Base-by-base conservation (phyloP, 306 rosid species). In the Rosa rugosa region DNA sequence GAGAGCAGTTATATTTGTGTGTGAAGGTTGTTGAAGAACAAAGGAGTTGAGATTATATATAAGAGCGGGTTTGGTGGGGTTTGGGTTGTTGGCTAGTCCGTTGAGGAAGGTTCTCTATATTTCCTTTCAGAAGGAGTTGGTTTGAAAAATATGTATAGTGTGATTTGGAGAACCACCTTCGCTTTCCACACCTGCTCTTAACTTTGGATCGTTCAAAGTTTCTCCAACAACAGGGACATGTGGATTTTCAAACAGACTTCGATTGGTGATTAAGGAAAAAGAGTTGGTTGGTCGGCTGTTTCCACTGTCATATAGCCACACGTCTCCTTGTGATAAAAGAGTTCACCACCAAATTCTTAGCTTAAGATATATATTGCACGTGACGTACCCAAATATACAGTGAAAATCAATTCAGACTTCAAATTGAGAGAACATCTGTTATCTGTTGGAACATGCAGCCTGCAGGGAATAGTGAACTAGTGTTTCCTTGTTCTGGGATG, bases 11-110 rank as follows among this genome's bases (percentile, higher is more conserved):
- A 10, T 14, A 18, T 14, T 41, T 11, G 11, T 8, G 12, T 38
- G 5, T 38, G 47, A 17, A 54, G 34, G 9, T 20, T 36, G 53
- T 13, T 51, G 34, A 44, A 17, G 8, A 4, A n/a, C 4, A 20
- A 57, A 13, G 62, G 45, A 6, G 79, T 13, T 54, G 53, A 12
- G 81, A 73, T 18, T 45, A 11, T 84, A 73, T 73, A 73, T 85
- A 91, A 86, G 81, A 72, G 78, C 79, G 38, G 4, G 40, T 31
- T 14, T 74, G 90, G 84, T 83, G 83, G 84, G 86, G 82, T 83
- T 80, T 64, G 38, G 87, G 88, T 79, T 18, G 89, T 77, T 86
- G 97, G 69, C 54, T 66, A 27, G 81, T 84, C 46, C n/a, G 60
- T 40, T 68, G 68, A 41, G 85, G 92, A 86, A 86, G 82, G 38